A percentile compares a stretch with the other conserved stretches of the same genome.
Conservation (phyloP, 2,329 filamentous ascomycete genomes). For the Mycogone perniciosa region DNA sequence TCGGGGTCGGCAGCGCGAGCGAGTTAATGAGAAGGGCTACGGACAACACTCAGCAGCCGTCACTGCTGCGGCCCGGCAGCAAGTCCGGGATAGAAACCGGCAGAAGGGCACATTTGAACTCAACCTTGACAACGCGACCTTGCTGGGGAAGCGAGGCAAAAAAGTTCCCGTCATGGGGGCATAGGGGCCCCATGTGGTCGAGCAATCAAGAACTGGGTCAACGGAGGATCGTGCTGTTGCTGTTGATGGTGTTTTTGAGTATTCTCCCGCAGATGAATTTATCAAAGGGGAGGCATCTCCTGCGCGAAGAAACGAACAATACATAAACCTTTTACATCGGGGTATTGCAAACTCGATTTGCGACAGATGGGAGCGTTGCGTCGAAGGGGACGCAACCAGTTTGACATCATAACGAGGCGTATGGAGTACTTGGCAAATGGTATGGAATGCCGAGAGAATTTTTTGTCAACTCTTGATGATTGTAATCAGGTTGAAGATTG, state of each 20-base stretch:
- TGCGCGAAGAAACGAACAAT: background rate
- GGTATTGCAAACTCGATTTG: constrained; percentile 4
- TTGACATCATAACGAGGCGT: constrained; percentile 11
- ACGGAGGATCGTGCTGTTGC: constrained; percentile 7
- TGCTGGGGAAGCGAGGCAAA: constrained; percentile 65
- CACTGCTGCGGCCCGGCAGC: constrained; percentile 74
- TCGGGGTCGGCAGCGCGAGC: constrained; percentile 30
- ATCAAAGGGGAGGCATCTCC: background rate
- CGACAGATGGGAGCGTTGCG: background rate
- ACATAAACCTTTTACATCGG: constrained; percentile 4
- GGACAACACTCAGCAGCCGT: constrained; percentile 83
- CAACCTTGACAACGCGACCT: constrained; percentile 81
- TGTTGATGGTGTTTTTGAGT: constrained; percentile 14
- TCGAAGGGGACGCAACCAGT: constrained; percentile 4
- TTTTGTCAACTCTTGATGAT: too few species aligned
- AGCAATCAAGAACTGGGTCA: background rate
- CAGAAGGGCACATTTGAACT: constrained; percentile 85
- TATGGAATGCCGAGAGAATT: background rate
- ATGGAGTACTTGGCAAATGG: constrained; percentile 22
- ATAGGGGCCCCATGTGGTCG: constrained; percentile 20
- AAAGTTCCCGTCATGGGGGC: constrained; percentile 44
- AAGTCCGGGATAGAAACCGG: constrained; percentile 60
- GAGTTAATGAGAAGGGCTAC: constrained; percentile 59
- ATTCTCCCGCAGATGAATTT: constrained; percentile 3
- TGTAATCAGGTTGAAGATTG: too few species aligned